Conservation (phyloP, 192 early-diverging fungal genomes). For the Coemansia pectinata region DNA sequence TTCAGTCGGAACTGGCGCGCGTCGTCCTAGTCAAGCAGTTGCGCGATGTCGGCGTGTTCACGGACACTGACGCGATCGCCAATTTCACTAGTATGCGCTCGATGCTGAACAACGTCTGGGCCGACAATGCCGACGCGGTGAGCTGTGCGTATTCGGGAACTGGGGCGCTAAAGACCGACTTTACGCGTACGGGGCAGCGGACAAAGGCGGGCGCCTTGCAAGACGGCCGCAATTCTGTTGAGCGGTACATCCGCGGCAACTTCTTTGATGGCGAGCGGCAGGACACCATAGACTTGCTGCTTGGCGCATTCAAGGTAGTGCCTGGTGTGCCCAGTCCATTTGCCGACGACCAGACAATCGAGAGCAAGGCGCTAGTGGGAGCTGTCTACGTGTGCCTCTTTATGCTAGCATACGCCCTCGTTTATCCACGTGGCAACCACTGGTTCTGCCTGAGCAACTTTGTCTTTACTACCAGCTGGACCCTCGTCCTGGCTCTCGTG, state of each 20-base stretch:
- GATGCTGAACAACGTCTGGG: constrained; percentile 92
- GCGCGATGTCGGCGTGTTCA: constrained; percentile 65
- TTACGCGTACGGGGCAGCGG: constrained; percentile 91
- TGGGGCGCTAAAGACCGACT: constrained; percentile 97
- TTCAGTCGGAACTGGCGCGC: constrained; percentile 88
- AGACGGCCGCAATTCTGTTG: constrained; percentile 78
- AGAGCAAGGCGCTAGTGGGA: constrained; percentile 60
- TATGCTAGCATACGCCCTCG: constrained; percentile 55
- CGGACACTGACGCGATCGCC: constrained; percentile 62
- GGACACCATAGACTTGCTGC: constrained; percentile 89
- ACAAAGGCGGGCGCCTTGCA: constrained; percentile 77
- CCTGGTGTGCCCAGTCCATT: constrained; percentile 53
- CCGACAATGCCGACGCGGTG: constrained; percentile 95
- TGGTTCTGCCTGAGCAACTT: constrained; percentile 44
- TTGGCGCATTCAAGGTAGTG: constrained; percentile 64
- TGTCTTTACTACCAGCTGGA: constrained; percentile 42
- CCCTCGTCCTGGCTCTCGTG: constrained; percentile 35
- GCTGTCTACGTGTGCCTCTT: constrained; percentile 52
- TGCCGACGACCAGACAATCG: constrained; percentile 56
- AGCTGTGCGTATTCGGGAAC: constrained; percentile 93
- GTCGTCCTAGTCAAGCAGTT: constrained; percentile 74
- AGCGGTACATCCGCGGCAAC: constrained; percentile 92
- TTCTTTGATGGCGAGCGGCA: constrained; percentile 92
- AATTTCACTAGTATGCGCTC: constrained; percentile 65
- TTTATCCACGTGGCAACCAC: constrained; percentile 51